A percentile compares a stretch with the other conserved stretches of the same genome.
phyloP scores from a whole-genome alignment of 2,329 filamentous ascomycete genomes.

The Thelonectria blattea region DNA sequence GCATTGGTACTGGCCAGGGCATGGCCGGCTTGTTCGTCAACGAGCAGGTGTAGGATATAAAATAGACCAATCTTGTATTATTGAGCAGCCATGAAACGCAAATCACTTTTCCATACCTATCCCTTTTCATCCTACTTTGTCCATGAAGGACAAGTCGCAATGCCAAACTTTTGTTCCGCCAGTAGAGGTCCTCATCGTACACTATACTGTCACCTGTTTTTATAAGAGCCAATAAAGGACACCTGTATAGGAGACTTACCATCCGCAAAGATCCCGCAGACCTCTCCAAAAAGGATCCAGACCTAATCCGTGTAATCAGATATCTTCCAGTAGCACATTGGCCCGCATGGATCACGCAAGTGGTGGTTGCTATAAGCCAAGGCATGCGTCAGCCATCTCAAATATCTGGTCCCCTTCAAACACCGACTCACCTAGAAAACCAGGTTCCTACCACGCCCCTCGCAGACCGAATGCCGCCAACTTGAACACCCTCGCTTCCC shows the following conservation, averaged over 20 bases:
- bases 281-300: background rate
- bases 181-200: background rate
- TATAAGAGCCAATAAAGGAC: too few species aligned
- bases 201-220: too few species aligned
- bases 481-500: background rate
- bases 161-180: background rate
- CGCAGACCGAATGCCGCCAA: background rate
- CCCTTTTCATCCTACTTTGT: background rate
- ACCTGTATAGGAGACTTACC: too few species aligned
- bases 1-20: constrained; percentile 72
- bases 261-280: too few species aligned
- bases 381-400: too few species aligned
- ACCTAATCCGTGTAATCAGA: background rate
- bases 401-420: too few species aligned
- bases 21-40: constrained; percentile 73
- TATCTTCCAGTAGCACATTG: background rate
- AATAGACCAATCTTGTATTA: constrained; percentile 23
- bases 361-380: background rate
- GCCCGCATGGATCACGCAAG: background rate
- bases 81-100: constrained; percentile 1
- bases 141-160: background rate
- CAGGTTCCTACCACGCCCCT: background rate
- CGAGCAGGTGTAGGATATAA: constrained; percentile 48
- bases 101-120: background rate
- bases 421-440: background rate